Evolutionary conservation across 306 rosid genomes (phyloP).

Genomic region (Mimosa pudica): DNA sequence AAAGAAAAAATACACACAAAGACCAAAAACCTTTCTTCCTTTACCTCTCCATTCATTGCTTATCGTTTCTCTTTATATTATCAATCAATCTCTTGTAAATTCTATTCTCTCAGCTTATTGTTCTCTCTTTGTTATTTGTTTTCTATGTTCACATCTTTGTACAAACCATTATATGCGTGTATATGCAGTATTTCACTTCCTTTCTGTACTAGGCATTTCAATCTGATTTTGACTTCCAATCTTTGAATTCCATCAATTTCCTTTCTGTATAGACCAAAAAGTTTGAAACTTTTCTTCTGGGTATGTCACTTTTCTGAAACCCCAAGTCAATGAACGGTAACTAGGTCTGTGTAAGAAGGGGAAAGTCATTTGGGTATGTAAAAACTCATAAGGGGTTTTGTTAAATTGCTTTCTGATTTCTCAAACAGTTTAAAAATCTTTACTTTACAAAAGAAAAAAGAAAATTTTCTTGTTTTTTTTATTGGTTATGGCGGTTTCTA

Average conservation of each 20-base stretch:
- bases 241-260: conserved; percentile 33
- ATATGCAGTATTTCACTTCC: conserved; percentile 31
- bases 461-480: too few relatives aligned
- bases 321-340: conserved; percentile 16
- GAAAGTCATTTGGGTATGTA: neutral
- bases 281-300: conserved; percentile 32
- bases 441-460: neutral
- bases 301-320: conserved; percentile 8
- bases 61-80: conserved; percentile 54
- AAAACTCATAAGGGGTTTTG: conserved; percentile 12
- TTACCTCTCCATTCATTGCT: conserved; percentile 30
- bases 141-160: neutral
- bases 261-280: conserved; percentile 19
- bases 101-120: conserved; percentile 28
- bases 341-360: conserved; percentile 1
- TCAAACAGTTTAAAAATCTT: neutral
- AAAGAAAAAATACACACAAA: neutral
- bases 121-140: neutral
- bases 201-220: neutral
- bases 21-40: conserved; percentile 4
- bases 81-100: conserved; percentile 38
- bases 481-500: conserved; percentile 69
- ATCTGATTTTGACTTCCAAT: neutral
- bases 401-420: conserved; percentile 10
- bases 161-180: conserved; percentile 37